Percentiles rank a stretch among this genome's conserved stretches.
Conservation (phyloP, 495 filamentous ascomycete genomes). For the Friedmanniomyces simplex region DNA sequence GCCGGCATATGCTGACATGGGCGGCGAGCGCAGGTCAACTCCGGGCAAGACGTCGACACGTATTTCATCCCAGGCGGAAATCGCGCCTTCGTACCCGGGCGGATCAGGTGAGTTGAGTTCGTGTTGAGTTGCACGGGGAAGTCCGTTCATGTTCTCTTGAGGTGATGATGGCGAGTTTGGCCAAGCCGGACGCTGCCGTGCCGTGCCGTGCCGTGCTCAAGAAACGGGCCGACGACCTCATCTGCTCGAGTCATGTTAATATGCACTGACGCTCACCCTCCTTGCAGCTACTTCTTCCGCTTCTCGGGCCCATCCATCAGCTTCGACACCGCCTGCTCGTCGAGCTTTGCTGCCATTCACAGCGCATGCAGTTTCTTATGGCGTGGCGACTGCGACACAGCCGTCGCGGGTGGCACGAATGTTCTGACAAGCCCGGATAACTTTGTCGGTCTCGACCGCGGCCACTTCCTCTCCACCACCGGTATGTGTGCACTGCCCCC, state of each 20-base stretch:
- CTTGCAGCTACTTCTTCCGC: constrained; percentile 20
- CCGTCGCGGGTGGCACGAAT: constrained; percentile 35
- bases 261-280: constrained; percentile 9
- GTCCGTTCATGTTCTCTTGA: too few relatives aligned
- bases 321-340: constrained; percentile 33
- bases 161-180: too few relatives aligned
- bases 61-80: constrained; percentile 29
- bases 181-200: too few relatives aligned
- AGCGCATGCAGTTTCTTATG: constrained; percentile 31
- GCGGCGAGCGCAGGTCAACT: constrained; percentile 20
- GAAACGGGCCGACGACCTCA: too few relatives aligned
- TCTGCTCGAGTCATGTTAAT: too few relatives aligned
- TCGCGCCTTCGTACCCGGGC: constrained; percentile 27
- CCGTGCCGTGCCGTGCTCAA: too few relatives aligned
- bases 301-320: constrained; percentile 5
- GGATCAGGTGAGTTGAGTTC: constrained; percentile 19
- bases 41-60: constrained; percentile 24
- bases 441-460: constrained; percentile 28
- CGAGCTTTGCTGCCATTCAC: constrained; percentile 30
- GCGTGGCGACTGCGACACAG: constrained; percentile 32
- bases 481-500: too few relatives aligned
- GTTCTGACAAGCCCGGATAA: constrained; percentile 31
- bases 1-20: not conserved
- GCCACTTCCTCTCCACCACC: constrained; percentile 32
- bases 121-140: too few relatives aligned